Evolutionary conservation across 768 basidiomycete species (phyloP), one percentile per base, ranked within the genome.

Genomic region (Termitomyces sp.): DNA sequence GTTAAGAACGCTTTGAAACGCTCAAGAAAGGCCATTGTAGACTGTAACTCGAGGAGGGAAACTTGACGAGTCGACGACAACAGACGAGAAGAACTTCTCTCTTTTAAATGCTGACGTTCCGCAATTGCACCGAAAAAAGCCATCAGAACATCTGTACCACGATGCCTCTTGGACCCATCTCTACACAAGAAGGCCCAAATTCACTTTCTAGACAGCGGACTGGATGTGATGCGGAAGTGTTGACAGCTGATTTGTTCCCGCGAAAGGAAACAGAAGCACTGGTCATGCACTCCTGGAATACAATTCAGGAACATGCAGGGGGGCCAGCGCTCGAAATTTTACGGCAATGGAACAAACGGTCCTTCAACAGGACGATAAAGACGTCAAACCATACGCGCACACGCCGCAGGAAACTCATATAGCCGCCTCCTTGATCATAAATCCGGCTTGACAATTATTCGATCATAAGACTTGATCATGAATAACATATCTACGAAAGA

Each of bases 391-490:
- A 59, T 52, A 43, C 49, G 62, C 53, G 53, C 43, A 43, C 27
- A 53, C 62, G 46, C 52, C 2, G 53, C 47, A 62, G 48, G 58
- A 37, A 36, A 5, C 39, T 57, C 44, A 59, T 55, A 46, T 46
- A 58, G 33, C 53, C 39, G 52, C 30, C 13, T 45, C 39, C 47
- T 20, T 33, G 34, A 24, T 50, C 32, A 51, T 33, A 32, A 49
- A 26, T 32, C 55, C 42, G 44, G 53, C 20, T 42, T 55, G 49
- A 56, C 36, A 48, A 51, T 47, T n/a, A 16, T 50, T 44, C 44
- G 20, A 56, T 60, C 62, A 63, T 55, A 55, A 63, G 62, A 55
- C 54, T 55, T 22, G 49, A 51, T 60, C 51, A 43, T 14, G 36
- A 20, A 50, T 34, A 4, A 53, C 13, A 47, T 56, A 33, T 48